Conservation (phyloP, 2,329 filamentous ascomycete genomes). For the Colletotrichum zoysiae region DNA sequence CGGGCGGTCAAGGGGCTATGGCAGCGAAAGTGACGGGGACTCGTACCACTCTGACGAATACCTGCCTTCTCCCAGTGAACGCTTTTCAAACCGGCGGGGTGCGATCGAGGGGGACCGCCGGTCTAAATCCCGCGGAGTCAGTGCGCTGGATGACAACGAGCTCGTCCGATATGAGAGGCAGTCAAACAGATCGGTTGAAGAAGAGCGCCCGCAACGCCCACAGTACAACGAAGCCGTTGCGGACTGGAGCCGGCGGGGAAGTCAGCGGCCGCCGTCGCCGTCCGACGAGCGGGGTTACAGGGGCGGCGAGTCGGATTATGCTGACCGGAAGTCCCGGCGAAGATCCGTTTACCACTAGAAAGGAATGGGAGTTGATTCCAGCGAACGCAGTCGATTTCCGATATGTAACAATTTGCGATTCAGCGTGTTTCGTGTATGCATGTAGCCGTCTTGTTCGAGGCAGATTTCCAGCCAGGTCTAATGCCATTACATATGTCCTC, state of each 20-base stretch:
- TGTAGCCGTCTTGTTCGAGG: constrained; percentile 27
- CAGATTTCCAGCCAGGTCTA: constrained; percentile 6
- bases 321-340: constrained; percentile 23
- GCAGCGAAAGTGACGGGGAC: constrained; percentile 37
- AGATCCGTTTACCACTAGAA: constrained; percentile 18
- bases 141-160: constrained; percentile 26
- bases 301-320: constrained; percentile 12
- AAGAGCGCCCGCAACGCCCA: constrained; percentile 11
- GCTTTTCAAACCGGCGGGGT: constrained; percentile 26
- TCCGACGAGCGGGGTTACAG: constrained; percentile 15
- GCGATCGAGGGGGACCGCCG: constrained; percentile 28
- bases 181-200: constrained; percentile 24
- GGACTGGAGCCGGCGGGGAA: constrained; percentile 31
- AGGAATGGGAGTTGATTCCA: neutral
- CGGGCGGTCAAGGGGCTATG: constrained; percentile 30
- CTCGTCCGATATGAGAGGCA: constrained; percentile 30
- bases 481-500: constrained; percentile 9
- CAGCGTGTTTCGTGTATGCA: constrained; percentile 4
- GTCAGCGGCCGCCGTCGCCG: constrained; percentile 15
- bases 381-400: neutral
- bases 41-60: constrained; percentile 28
- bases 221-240: constrained; percentile 27
- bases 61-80: constrained; percentile 38
- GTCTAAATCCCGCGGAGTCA: neutral
- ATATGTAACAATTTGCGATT: neutral